phyloP scores from a whole-genome alignment of 192 early-diverging fungal genomes.

The Coemansia asiatica region DNA sequence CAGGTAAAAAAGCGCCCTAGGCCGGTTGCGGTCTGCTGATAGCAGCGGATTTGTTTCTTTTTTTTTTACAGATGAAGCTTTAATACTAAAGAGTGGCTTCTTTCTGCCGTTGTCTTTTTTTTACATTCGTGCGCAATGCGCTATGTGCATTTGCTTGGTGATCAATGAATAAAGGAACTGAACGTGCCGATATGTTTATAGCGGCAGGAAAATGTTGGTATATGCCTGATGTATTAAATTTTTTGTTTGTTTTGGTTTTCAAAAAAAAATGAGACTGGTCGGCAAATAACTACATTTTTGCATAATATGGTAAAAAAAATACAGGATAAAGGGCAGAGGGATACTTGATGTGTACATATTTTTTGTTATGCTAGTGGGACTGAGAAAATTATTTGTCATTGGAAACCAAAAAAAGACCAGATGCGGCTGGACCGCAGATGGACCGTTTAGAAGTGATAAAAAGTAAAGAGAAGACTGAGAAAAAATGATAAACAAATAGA shows the following conservation, averaged over 20 bases:
- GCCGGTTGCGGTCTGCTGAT: background rate
- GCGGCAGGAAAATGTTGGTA: background rate
- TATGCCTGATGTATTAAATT: background rate
- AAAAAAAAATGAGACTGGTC: background rate
- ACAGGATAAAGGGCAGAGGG: background rate
- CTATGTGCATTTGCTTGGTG: background rate
- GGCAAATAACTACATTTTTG: constrained; percentile 3
- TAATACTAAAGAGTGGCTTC: background rate
- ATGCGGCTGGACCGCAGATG: background rate
- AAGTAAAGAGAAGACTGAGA: background rate
- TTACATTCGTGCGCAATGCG: background rate
- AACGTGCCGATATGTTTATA: background rate
- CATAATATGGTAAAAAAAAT: background rate
- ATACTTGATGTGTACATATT: background rate
- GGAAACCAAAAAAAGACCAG: background rate
- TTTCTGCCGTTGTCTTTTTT: background rate
- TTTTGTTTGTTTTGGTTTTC: background rate
- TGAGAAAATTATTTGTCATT: no score
- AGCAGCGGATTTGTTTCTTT: background rate
- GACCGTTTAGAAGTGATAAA: background rate
- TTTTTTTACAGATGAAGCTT: background rate
- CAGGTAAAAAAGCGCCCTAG: background rate
- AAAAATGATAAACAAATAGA: background rate
- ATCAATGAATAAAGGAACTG: background rate
- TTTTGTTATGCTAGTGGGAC: no score